A percentile compares a stretch with the other conserved stretches of the same genome.
These are phyloP conservation scores for Oleoguttula mirabilis DNA, from an alignment of 495 filamentous ascomycete species.

Conservation along the genomic window DNA sequence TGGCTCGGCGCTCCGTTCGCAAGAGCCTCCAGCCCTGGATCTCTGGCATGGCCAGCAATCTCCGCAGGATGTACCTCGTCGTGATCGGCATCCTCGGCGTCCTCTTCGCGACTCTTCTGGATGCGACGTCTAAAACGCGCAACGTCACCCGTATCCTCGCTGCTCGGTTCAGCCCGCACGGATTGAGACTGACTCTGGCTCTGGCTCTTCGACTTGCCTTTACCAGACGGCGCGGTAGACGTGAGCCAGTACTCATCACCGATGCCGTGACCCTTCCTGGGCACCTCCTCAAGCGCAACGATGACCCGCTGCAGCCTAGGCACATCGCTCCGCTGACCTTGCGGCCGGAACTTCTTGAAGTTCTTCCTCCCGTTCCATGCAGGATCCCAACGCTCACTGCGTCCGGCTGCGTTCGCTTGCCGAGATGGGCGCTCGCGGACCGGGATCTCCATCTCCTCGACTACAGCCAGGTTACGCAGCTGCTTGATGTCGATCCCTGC, in stretches of 20 bases:
- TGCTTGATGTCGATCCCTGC: slow-evolving; percentile 53
- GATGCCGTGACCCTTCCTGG: slow-evolving; percentile 66
- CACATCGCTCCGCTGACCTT: slow-evolving; percentile 39
- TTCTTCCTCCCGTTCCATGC: slow-evolving; percentile 93
- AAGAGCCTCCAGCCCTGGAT: slow-evolving; percentile 2
- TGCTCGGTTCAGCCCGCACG: slow-evolving; percentile 1
- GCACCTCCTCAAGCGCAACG: slow-evolving; percentile 67
- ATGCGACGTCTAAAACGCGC: slow-evolving; percentile 18
- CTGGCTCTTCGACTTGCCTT: slow-evolving; percentile 22
- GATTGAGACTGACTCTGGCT: slow-evolving; percentile 20
- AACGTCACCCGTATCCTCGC: slow-evolving; percentile 11
- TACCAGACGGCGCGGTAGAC: slow-evolving; percentile 25
- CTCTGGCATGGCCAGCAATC: slow-evolving; percentile 12
- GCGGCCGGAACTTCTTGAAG: slow-evolving; percentile 79
- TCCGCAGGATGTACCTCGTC: slow-evolving; percentile 25
- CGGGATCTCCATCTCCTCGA: slow-evolving; percentile 64
- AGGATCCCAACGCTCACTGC: slow-evolving; percentile 66
- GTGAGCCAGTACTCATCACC: slow-evolving; percentile 71
- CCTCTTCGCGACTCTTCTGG: slow-evolving; percentile 13
- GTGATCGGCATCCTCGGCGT: slow-evolving; percentile 22
- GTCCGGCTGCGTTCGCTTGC: slow-evolving; percentile 27
- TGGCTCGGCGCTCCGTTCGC: slow-evolving; percentile 12
- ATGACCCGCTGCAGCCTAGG: slow-evolving; percentile 50
- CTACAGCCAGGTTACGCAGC: slow-evolving; percentile 62
- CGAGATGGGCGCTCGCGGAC: slow-evolving; percentile 19